phyloP scores from a whole-genome alignment of 148 eudicot genomes.

The Rhododendron griersonianum region DNA sequence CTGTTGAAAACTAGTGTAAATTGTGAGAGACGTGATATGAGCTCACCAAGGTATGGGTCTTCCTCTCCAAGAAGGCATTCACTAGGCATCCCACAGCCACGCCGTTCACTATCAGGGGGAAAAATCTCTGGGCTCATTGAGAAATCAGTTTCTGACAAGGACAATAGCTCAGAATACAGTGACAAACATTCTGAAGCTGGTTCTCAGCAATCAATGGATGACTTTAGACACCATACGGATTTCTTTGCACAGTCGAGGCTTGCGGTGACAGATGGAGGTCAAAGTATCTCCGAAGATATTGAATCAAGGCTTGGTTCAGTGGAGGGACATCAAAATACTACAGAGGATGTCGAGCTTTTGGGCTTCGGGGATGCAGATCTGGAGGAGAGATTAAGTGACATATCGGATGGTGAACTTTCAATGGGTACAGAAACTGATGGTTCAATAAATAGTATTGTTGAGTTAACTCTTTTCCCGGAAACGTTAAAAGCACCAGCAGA shows the following conservation, averaged over 20 bases:
- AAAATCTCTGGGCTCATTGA: conserved; percentile 27
- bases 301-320: conserved; percentile 23
- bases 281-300: conserved; percentile 32
- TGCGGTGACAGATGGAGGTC: conserved; percentile 35
- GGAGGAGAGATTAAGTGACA: conserved; percentile 92
- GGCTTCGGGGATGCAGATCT: conserved; percentile 75
- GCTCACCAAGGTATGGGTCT: conserved; percentile 33
- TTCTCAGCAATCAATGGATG: conserved; percentile 69
- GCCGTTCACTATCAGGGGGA: conserved; percentile 24
- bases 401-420: conserved; percentile 92
- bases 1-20: conserved; percentile 36
- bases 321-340: conserved; percentile 33
- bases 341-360: conserved; percentile 69
- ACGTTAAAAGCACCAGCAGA: conserved; percentile 36
- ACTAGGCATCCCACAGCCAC: conserved; percentile 29
- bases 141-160: conserved; percentile 59
- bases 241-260: conserved; percentile 38
- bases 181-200: conserved; percentile 75
- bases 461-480: conserved; percentile 90
- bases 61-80: conserved; percentile 75
- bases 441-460: conserved; percentile 73
- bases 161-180: conserved; percentile 65
- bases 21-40: conserved; percentile 40
- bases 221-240: conserved; percentile 47
- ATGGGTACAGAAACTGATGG: conserved; percentile 99